Conservation (phyloP, 202 grass and related monocot species). For the Panicum hallii region DNA sequence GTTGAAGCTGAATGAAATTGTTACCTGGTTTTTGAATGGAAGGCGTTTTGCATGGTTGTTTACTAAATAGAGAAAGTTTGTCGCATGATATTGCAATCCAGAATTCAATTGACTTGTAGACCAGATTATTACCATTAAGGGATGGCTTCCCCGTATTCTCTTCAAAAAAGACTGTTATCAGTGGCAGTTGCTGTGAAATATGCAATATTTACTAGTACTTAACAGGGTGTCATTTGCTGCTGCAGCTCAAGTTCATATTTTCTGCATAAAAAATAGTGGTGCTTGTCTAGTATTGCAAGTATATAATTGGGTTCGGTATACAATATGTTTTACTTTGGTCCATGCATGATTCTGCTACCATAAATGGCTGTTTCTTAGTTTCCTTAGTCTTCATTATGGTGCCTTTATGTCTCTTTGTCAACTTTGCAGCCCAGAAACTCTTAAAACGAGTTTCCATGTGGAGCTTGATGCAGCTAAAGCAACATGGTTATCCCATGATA, state of each 20-base stretch:
- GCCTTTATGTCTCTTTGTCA: constrained; percentile 24
- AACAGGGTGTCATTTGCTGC: background rate
- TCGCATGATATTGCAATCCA: background rate
- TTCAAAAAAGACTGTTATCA: background rate
- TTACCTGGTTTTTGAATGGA: constrained; percentile 2
- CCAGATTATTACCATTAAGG: background rate
- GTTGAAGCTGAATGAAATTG: constrained; percentile 28
- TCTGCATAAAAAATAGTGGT: background rate
- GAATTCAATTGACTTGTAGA: background rate
- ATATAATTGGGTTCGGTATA: background rate
- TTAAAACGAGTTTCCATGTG: constrained; percentile 74
- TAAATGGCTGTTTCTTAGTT: constrained; percentile 27
- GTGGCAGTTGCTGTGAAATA: constrained; percentile 19
- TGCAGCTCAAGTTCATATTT: constrained; percentile 1
- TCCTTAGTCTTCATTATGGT: constrained; percentile 24
- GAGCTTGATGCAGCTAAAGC: constrained; percentile 95
- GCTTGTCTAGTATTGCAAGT: background rate
- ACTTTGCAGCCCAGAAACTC: constrained; percentile 83
- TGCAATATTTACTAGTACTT: background rate
- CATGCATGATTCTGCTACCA: constrained; percentile 4
- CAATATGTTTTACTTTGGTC: constrained; percentile 13
- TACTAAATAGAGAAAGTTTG: background rate
- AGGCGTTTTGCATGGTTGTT: background rate
- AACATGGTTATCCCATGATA: constrained; percentile 87
- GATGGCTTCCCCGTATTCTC: background rate